These are phyloP conservation scores for Nematodospora valgi DNA, from an alignment of 805 yeast genomes.

Conservation along the genomic window DNA sequence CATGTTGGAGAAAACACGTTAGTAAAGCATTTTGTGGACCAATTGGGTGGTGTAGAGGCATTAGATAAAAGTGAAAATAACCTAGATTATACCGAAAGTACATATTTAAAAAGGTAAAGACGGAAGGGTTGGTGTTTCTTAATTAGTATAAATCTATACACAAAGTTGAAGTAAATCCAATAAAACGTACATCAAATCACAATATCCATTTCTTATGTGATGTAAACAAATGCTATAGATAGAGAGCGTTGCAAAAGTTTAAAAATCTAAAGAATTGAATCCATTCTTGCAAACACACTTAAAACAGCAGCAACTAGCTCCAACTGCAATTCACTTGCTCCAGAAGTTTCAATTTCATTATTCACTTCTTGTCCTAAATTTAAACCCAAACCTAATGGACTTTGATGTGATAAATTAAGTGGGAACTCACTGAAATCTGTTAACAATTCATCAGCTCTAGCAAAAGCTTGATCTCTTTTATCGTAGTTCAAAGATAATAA, in stretches of 20 bases:
- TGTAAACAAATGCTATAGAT: too few species aligned
- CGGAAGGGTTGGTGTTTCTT: not conserved
- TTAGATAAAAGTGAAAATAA: conserved; percentile 16
- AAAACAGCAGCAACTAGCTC: conserved; percentile 93
- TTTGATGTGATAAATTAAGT: conserved; percentile 52
- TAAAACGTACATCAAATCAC: too few species aligned
- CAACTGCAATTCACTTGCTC: conserved; percentile 59
- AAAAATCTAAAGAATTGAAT: conserved; percentile 69
- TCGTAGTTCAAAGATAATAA: conserved; percentile 74
- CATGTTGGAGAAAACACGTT: conserved; percentile 33
- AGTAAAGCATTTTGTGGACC: conserved; percentile 43
- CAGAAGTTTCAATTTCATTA: conserved; percentile 48
- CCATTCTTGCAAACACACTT: conserved; percentile 88
- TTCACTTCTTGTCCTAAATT: conserved; percentile 60
- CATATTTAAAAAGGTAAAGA: conserved; percentile 10
- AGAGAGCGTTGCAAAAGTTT: not conserved
- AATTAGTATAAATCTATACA: not conserved
- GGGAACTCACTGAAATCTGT: conserved; percentile 84
- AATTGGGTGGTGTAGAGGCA: conserved; percentile 21
- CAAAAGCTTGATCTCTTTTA: conserved; percentile 86
- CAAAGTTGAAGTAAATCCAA: too few species aligned
- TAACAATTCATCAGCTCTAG: conserved; percentile 89
- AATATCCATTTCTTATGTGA: too few species aligned
- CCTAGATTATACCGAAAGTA: conserved; percentile 13
- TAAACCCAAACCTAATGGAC: conserved; percentile 67